A percentile compares a stretch with the other conserved stretches of the same genome.
These are phyloP conservation scores for Kwoniella shivajii DNA, from an alignment of 1,284 basidiomycete genomes.

Conservation along the genomic window DNA sequence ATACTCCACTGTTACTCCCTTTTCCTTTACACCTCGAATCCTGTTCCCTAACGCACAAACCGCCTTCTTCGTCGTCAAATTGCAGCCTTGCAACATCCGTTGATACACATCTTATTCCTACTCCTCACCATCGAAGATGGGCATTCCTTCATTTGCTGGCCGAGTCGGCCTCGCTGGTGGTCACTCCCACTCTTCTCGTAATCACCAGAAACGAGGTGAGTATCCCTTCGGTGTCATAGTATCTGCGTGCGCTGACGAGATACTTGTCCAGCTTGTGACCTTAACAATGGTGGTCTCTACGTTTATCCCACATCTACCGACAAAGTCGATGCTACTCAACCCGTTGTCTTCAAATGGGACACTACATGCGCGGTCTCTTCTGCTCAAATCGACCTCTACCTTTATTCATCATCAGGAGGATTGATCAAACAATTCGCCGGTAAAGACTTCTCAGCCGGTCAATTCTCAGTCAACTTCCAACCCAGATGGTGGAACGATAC, in stretches of 20 bases:
- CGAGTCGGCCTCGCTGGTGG: conserved; percentile 33
- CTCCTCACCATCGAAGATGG: conserved; percentile 8
- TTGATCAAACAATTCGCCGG: conserved; percentile 67
- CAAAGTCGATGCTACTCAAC: conserved; percentile 60
- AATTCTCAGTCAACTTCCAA: conserved; percentile 60
- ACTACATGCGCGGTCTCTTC: conserved; percentile 60
- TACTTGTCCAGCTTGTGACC: conserved; percentile 31
- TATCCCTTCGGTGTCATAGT: neutral
- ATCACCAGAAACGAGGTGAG: conserved; percentile 24
- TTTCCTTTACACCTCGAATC: neutral
- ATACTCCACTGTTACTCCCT: neutral
- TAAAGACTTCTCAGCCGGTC: conserved; percentile 63
- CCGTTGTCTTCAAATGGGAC: conserved; percentile 73
- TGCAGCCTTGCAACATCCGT: neutral
- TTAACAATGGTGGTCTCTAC: conserved; percentile 60
- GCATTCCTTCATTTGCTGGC: conserved; percentile 19
- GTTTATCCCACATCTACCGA: conserved; percentile 62
- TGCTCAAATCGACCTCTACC: conserved; percentile 68
- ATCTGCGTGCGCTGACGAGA: conserved; percentile 3
- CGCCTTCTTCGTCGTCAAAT: neutral
- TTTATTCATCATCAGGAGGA: conserved; percentile 61
- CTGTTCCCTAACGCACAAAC: neutral
- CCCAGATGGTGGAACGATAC: conserved; percentile 79
- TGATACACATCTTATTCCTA: neutral
- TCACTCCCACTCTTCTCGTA: conserved; percentile 10